Evolutionary conservation across 768 basidiomycete genomes (phyloP).

Genomic region (Gloeophyllum trabeum): DNA sequence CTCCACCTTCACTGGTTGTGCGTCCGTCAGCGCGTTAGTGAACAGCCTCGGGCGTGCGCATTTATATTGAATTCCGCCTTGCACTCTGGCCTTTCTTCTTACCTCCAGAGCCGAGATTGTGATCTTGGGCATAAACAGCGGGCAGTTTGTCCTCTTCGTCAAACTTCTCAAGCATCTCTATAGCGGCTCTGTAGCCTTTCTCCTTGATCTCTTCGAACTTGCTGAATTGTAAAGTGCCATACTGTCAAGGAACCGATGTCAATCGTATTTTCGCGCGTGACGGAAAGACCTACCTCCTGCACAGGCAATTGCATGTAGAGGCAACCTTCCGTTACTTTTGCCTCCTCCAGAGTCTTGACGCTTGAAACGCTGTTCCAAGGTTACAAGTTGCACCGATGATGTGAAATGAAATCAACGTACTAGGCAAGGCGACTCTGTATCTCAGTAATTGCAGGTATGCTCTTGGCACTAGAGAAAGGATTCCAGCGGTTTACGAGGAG

Average conservation of each 20-base stretch:
- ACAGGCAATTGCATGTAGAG: constrained; percentile 94
- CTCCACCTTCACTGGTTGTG: neutral
- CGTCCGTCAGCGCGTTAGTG: too few species aligned
- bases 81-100: constrained; percentile 69
- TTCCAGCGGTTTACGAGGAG: constrained; percentile 89
- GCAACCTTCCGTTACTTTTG: constrained; percentile 82
- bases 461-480: constrained; percentile 70
- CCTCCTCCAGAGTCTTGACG: constrained; percentile 89
- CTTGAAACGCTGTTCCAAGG: constrained; percentile 68
- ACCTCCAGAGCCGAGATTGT: constrained; percentile 28
- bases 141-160: constrained; percentile 81
- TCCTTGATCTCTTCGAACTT: constrained; percentile 84
- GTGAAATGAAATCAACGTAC: constrained; percentile 41
- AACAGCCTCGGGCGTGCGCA: too few species aligned
- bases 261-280: neutral
- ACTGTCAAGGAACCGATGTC: constrained; percentile 32
- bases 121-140: constrained; percentile 53
- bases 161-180: constrained; percentile 64
- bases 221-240: constrained; percentile 82
- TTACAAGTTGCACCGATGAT: constrained; percentile 1
- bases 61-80: constrained; percentile 62
- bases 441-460: constrained; percentile 82
- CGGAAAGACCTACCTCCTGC: constrained; percentile 46
- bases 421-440: constrained; percentile 93
- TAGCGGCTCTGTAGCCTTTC: constrained; percentile 68